Evolutionary conservation across 345 rosid genomes (phyloP).

Genomic region (Leavenworthia alabamica): DNA sequence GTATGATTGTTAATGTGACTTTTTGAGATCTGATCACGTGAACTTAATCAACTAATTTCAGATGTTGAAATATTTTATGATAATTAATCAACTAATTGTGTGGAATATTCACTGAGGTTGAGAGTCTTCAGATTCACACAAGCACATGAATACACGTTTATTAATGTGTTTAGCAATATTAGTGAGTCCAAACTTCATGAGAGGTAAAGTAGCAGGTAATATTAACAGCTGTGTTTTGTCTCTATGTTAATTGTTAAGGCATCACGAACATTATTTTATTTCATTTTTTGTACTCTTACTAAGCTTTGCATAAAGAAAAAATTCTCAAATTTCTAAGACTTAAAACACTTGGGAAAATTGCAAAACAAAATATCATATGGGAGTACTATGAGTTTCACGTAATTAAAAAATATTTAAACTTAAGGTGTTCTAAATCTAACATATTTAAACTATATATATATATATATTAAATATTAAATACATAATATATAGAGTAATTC

Average conservation of each 20-base stretch:
- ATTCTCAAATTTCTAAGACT: not conserved
- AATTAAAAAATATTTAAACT: not conserved
- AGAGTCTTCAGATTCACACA: not conserved
- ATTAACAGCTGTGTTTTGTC: constrained; percentile 10
- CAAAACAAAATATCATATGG: not conserved
- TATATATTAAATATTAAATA: too few relatives aligned
- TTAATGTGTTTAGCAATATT: not conserved
- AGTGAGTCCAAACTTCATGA: not conserved
- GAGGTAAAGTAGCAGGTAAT: not conserved
- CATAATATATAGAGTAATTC: too few relatives aligned
- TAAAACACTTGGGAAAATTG: not conserved
- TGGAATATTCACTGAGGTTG: not conserved
- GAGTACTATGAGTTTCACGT: not conserved
- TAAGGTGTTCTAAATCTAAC: not conserved
- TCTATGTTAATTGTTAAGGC: not conserved
- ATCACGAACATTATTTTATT: not conserved
- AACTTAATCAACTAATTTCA: constrained; percentile 3
- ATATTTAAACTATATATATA: not conserved
- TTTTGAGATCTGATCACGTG: constrained; percentile 36
- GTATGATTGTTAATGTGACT: not conserved
- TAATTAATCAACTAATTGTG: not conserved
- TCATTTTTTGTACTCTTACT: not conserved
- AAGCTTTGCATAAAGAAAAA: not conserved
- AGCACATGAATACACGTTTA: constrained; percentile 24
- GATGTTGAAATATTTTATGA: constrained; percentile 9